Base-by-base conservation (phyloP, 768 basidiomycete genomes). In the Collybia nuda region DNA sequence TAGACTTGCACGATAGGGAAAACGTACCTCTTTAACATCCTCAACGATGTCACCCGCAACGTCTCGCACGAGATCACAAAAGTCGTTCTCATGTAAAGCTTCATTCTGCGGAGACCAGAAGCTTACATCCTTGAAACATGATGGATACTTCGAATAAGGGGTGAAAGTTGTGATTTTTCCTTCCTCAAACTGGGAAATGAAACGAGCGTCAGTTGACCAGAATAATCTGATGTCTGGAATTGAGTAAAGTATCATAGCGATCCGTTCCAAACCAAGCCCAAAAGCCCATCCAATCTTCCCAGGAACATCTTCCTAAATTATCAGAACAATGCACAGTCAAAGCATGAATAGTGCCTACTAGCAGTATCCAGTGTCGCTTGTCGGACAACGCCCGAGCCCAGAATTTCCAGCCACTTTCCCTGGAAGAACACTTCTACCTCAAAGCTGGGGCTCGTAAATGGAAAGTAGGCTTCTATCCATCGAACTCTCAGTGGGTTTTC, bases 381-480 rank as follows among this genome's bases (percentile, higher is more conserved):
- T 53, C 83, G 78, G 35, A 98, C 84, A 19, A 99, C 93, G 1
- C 97, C 97, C 52, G 82, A 94, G 0, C 97, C 97, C 5, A 98
- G 75, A 48, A 99, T 91, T 68, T 98, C 97, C 19, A 99, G 74
- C 97, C 97, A 99, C 67, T 95, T 89, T 1, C 93, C 97, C 50
- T 86, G 83, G 73, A 90, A 98, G 69, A 95, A 88, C 4, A 98
- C 94, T 65, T 99, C 97, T 37, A 99, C 95, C 64, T 99, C 96
- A 63, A 91, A 99, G 65, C 94, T 97, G 7, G 97, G 97, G 52
- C 86, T 89, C 48, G 97, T 99, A 77, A 96, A 99, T 1, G 97
- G 97, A 71, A 99, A 98, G 62, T 90, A 92, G 2, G 96, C 93
- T 64, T 98, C 93, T 56, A 98, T 98, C 97, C 97, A 99, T 18